These are phyloP conservation scores for Glonium stellatum DNA, from an alignment of 495 filamentous ascomycete genomes.

Conservation along the genomic window DNA sequence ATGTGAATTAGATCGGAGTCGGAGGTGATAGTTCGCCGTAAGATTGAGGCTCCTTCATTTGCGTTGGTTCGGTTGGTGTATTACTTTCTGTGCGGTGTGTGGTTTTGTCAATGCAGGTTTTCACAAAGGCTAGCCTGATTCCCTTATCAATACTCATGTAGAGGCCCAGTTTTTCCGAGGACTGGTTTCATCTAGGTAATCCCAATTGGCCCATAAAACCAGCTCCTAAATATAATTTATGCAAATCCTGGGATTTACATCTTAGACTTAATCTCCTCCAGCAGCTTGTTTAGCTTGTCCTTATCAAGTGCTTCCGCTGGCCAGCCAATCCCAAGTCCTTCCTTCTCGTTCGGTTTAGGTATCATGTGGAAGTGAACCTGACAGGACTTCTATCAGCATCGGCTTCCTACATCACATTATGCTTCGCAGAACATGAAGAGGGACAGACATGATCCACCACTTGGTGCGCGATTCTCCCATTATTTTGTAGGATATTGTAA, in stretches of 20 bases:
- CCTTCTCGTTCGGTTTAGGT: slow-evolving; percentile 80
- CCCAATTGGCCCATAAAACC: too few relatives aligned
- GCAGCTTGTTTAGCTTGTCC: slow-evolving; percentile 71
- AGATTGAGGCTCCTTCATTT: too few relatives aligned
- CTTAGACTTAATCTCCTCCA: slow-evolving; percentile 79
- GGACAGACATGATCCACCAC: slow-evolving; percentile 74
- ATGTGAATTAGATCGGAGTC: too few relatives aligned
- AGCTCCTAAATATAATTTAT: too few relatives aligned
- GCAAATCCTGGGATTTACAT: slow-evolving; percentile 49
- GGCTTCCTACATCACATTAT: neutral
- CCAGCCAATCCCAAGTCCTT: slow-evolving; percentile 80
- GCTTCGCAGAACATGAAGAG: slow-evolving; percentile 17
- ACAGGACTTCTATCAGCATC: neutral
- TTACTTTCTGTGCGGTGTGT: too few relatives aligned
- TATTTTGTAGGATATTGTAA: slow-evolving; percentile 97
- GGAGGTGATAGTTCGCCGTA: too few relatives aligned
- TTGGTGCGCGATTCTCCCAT: slow-evolving; percentile 89
- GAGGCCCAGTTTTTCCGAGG: too few relatives aligned
- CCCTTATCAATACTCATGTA: too few relatives aligned
- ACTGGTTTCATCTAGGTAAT: too few relatives aligned
- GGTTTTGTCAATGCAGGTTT: too few relatives aligned
- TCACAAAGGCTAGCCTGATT: too few relatives aligned
- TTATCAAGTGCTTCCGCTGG: slow-evolving; percentile 70
- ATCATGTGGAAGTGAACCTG: slow-evolving; percentile 96
- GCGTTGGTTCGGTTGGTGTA: too few relatives aligned